Conservation (phyloP, 768 basidiomycete species). For the Auricularia sp. region DNA sequence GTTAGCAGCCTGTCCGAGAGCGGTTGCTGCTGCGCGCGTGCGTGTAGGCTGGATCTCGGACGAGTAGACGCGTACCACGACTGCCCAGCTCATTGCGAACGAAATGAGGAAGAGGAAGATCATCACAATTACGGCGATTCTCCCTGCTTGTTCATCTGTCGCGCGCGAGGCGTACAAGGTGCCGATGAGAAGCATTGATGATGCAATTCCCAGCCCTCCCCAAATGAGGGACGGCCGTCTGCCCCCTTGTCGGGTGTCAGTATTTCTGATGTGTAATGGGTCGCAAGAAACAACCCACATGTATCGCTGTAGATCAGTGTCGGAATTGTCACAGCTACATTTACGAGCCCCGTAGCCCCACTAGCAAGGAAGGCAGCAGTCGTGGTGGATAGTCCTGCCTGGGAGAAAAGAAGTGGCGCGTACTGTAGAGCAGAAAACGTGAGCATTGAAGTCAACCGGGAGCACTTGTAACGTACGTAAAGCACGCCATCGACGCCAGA, state of each 20-base stretch:
- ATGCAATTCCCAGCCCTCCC: conserved; percentile 31
- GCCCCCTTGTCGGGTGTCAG: conserved; percentile 14
- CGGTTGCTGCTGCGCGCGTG: conserved; percentile 32
- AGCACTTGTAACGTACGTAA: conserved; percentile 14
- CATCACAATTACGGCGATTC: conserved; percentile 34
- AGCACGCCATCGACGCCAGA: conserved; percentile 27
- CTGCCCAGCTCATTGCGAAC: conserved; percentile 35
- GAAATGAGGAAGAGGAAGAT: conserved; percentile 37
- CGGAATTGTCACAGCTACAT: conserved; percentile 28
- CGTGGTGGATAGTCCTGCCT: conserved; percentile 38
- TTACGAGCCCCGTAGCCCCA: conserved; percentile 38
- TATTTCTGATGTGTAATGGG: no score
- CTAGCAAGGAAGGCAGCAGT: conserved; percentile 41
- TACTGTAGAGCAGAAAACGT: conserved; percentile 19
- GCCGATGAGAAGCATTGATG: conserved; percentile 33
- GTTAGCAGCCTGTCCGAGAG: conserved; percentile 31
- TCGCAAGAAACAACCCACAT: conserved; percentile 17
- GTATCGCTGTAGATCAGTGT: conserved; percentile 30
- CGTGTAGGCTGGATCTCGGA: conserved; percentile 40
- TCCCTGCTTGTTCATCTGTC: conserved; percentile 18
- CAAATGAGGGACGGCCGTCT: conserved; percentile 30
- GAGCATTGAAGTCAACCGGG: background rate
- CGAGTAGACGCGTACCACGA: conserved; percentile 30
- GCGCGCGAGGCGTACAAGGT: conserved; percentile 31
- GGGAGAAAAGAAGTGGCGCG: conserved; percentile 38